These are phyloP conservation scores for Circinella minor DNA, from an alignment of 371 early-diverging fungal genomes.

Conservation along the genomic window DNA sequence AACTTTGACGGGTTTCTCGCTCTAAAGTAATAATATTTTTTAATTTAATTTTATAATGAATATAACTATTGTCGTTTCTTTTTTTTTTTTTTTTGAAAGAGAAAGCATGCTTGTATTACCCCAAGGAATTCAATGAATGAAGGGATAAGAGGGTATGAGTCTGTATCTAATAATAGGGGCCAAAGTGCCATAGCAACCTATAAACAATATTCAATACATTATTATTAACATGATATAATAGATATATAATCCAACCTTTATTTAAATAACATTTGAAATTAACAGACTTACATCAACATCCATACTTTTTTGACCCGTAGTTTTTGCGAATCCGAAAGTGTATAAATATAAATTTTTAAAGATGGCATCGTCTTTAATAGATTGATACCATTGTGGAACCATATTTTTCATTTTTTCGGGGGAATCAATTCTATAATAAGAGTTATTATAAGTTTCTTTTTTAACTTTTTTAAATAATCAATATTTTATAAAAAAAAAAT, in stretches of 20 bases:
- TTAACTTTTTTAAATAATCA: too few species aligned
- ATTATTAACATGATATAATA: too few species aligned
- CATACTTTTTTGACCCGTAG: conserved; percentile 47
- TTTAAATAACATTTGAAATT: not conserved
- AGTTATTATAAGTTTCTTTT: not conserved
- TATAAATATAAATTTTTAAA: conserved; percentile 41
- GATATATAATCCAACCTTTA: too few species aligned
- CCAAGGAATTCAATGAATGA: conserved; percentile 39
- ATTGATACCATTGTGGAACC: conserved; percentile 18
- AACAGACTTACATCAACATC: conserved; percentile 37
- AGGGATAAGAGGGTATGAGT: conserved; percentile 28
- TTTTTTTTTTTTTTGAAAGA: too few species aligned
- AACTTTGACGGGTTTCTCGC: conserved; percentile 41
- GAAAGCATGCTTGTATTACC: conserved; percentile 13
- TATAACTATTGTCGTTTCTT: not conserved
- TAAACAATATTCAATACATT: not conserved
- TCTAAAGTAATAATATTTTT: conserved; percentile 19
- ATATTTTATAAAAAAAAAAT: not conserved
- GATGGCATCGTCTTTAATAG: conserved; percentile 13
- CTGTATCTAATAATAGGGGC: conserved; percentile 29
- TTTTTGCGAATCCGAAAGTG: conserved; percentile 40
- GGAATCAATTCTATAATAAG: conserved; percentile 23
- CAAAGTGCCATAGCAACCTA: conserved; percentile 46
- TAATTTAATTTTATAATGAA: not conserved
- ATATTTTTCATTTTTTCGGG: conserved; percentile 15